These are phyloP conservation scores for Miscanthus lutarioriparius DNA, from an alignment of 176 grass and related monocot genomes.

Conservation along the genomic window DNA sequence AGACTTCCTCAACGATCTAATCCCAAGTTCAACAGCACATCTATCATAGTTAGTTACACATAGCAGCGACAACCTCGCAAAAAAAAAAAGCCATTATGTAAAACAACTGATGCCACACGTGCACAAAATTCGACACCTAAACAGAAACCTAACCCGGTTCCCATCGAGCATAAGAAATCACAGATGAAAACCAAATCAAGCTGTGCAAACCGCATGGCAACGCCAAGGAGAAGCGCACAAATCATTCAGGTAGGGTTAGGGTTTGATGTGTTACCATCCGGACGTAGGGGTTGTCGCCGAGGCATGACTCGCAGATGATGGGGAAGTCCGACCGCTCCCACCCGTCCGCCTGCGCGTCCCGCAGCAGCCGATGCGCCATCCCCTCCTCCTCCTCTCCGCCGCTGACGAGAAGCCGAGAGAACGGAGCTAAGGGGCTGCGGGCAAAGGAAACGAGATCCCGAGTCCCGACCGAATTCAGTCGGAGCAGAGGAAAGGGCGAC, in stretches of 20 bases:
- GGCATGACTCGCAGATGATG: conserved; percentile 98
- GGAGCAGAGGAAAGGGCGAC: too few species aligned
- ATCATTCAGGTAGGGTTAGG: conserved; percentile 37
- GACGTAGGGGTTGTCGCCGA: conserved; percentile 98
- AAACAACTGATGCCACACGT: background rate
- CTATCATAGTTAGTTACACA: background rate
- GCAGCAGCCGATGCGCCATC: conserved; percentile 91
- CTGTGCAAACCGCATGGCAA: background rate
- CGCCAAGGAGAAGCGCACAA: background rate
- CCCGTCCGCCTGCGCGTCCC: conserved; percentile 90
- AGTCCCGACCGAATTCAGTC: background rate
- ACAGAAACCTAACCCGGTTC: background rate
- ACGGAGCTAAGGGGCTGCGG: background rate
- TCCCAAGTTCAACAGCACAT: background rate
- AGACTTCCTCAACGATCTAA: background rate
- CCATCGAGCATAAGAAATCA: background rate
- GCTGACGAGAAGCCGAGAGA: conserved; percentile 1
- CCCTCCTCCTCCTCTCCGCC: background rate
- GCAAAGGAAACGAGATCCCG: background rate
- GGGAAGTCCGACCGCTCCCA: conserved; percentile 97
- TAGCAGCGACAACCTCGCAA: background rate
- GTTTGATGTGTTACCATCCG: conserved; percentile 68
- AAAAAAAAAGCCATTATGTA: background rate
- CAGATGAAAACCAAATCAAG: background rate
- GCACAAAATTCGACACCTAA: background rate